phyloP scores from a whole-genome alignment of 352 stramenopile species.

The Phytophthora sansomeana region DNA sequence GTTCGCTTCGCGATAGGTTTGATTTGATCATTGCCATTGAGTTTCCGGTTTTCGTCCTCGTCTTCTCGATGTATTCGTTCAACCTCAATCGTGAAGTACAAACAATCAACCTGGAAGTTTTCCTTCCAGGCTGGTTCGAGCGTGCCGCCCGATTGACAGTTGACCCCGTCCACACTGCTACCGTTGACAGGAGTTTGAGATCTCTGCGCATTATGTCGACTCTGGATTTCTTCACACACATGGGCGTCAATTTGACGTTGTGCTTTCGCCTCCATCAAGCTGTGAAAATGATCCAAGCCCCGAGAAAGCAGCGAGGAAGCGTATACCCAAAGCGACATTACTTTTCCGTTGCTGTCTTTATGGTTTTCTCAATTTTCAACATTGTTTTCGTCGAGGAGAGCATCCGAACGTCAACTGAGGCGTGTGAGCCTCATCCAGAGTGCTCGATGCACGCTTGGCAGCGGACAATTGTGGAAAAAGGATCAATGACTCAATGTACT shows the following conservation, averaged over 20 bases:
- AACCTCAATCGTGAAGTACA: neutral
- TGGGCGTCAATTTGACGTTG: slow-evolving; percentile 40
- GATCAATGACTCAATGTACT: slow-evolving; percentile 17
- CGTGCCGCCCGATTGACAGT: slow-evolving; percentile 12
- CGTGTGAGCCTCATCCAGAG: slow-evolving; percentile 1
- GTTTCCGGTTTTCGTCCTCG: slow-evolving; percentile 34
- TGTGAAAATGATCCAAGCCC: slow-evolving; percentile 1
- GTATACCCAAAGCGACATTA: slow-evolving; percentile 28
- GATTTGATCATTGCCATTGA: slow-evolving; percentile 37
- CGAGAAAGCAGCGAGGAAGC: neutral
- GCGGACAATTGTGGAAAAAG: slow-evolving; percentile 15
- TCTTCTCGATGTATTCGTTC: slow-evolving; percentile 25
- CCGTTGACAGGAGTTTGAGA: slow-evolving; percentile 36
- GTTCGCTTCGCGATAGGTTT: slow-evolving; percentile 31
- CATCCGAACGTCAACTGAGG: neutral
- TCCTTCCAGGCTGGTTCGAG: slow-evolving; percentile 26
- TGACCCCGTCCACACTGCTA: slow-evolving; percentile 14
- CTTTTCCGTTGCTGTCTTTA: slow-evolving; percentile 6
- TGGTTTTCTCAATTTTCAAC: slow-evolving; percentile 9
- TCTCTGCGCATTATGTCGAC: slow-evolving; percentile 40
- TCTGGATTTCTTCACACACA: slow-evolving; percentile 32
- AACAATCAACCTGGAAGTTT: slow-evolving; percentile 3
- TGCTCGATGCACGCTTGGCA: slow-evolving; percentile 1
- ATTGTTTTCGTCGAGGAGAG: slow-evolving; percentile 17
- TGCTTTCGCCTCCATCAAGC: slow-evolving; percentile 24